phyloP scores from a whole-genome alignment of 164 flowering plant genomes.

The Piper longum region DNA sequence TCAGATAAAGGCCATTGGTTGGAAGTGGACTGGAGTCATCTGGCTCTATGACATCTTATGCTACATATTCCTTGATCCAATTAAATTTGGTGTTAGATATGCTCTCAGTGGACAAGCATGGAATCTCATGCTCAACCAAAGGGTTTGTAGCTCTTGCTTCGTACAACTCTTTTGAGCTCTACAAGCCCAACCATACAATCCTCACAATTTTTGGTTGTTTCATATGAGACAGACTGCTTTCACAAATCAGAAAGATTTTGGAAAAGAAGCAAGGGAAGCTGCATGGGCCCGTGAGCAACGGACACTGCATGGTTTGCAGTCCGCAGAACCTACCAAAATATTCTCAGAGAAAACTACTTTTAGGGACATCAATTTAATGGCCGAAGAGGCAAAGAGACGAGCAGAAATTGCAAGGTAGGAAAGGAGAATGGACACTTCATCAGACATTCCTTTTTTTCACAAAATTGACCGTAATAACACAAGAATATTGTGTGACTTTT shows the following conservation, averaged over 20 bases:
- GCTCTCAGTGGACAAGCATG: conserved; percentile 54
- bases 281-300: conserved; percentile 64
- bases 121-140: conserved; percentile 27
- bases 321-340: conserved; percentile 22
- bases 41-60: conserved; percentile 40
- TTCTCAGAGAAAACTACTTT: conserved; percentile 23
- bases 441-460: neutral
- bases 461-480: neutral
- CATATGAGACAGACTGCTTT: conserved; percentile 44
- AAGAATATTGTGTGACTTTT: neutral
- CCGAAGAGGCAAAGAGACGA: conserved; percentile 67
- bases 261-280: conserved; percentile 59
- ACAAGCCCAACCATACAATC: no score
- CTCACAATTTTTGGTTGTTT: neutral
- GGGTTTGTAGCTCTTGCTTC: conserved; percentile 19
- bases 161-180: no score
- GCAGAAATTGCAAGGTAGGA: conserved; percentile 74
- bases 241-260: conserved; percentile 50
- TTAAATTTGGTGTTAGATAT: conserved; percentile 43
- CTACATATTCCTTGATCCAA: conserved; percentile 43
- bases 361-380: conserved; percentile 46
- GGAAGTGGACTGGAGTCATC: conserved; percentile 53
- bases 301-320: conserved; percentile 45
- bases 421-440: neutral
- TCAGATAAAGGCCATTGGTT: conserved; percentile 34